phyloP scores from a whole-genome alignment of 441 rosid species.

The Bocquillonia castaneifolia region DNA sequence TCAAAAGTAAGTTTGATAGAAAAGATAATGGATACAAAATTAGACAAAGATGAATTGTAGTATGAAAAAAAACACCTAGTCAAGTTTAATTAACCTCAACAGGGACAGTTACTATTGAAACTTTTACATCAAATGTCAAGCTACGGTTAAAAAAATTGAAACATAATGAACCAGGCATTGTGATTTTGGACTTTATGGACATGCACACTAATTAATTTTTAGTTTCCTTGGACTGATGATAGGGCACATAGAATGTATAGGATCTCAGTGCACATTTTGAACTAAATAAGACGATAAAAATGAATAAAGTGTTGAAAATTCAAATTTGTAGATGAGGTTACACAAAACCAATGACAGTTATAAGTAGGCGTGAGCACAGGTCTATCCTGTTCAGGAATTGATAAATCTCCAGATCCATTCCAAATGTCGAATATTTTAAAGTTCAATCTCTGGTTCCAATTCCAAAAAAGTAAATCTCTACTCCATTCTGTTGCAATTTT shows the following conservation, averaged over 20 bases:
- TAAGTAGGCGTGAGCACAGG: too few relatives aligned
- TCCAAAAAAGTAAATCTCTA: too few relatives aligned
- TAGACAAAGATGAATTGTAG: too few relatives aligned
- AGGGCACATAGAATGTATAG: too few relatives aligned
- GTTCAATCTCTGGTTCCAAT: too few relatives aligned
- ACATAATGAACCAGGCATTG: neutral
- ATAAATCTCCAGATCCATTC: too few relatives aligned
- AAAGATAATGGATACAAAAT: neutral
- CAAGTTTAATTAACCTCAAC: too few relatives aligned
- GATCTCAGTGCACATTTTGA: neutral
- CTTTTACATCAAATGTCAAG: neutral
- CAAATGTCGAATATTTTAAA: too few relatives aligned
- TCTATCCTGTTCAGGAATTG: too few relatives aligned
- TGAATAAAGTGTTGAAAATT: neutral
- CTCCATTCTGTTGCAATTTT: too few relatives aligned
- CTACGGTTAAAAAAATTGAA: neutral
- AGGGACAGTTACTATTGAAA: neutral
- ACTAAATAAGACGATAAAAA: neutral
- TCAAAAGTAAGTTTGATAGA: neutral
- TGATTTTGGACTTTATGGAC: neutral
- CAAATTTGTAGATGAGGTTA: neutral
- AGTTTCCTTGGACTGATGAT: neutral
- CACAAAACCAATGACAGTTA: neutral
- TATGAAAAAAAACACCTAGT: too few relatives aligned
- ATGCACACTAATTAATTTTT: neutral